Conservation (phyloP, 179 eudicot genomes). For the Corrigiola litoralis region DNA sequence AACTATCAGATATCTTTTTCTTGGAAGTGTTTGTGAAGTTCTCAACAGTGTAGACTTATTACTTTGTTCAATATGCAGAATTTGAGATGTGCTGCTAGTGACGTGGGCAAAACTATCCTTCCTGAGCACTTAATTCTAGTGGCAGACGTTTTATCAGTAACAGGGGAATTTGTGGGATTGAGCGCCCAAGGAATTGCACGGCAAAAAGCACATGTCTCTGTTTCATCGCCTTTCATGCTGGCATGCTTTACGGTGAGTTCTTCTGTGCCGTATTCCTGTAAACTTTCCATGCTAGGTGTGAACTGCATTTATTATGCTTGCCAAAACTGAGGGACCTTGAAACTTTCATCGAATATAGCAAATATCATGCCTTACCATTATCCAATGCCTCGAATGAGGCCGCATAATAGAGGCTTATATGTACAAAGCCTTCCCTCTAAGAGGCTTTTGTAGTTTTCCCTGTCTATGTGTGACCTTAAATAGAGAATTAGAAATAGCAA, state of each 20-base stretch:
- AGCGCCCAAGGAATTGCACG: slow-evolving; percentile 66
- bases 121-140: slow-evolving; percentile 69
- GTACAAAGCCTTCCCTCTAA: not conserved
- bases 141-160: slow-evolving; percentile 67
- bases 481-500: too few species aligned
- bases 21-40: not conserved
- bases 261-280: not conserved
- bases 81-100: slow-evolving; percentile 57
- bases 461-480: too few species aligned
- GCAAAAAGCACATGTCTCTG: slow-evolving; percentile 58
- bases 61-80: slow-evolving; percentile 43
- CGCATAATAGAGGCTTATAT: not conserved
- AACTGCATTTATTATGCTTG: not conserved
- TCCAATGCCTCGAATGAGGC: not conserved
- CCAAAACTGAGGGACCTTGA: too few species aligned
- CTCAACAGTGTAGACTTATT: slow-evolving; percentile 5
- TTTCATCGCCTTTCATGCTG: slow-evolving; percentile 67
- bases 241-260: slow-evolving; percentile 84
- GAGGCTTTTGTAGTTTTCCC: not conserved
- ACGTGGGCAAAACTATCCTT: slow-evolving; percentile 68
- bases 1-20: not conserved
- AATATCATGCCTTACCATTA: not conserved
- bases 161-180: slow-evolving; percentile 76
- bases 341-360: too few species aligned
- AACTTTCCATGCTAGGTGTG: not conserved